phyloP scores from a whole-genome alignment of 2,329 filamentous ascomycete genomes.

The Keithomyces neogunnii region DNA sequence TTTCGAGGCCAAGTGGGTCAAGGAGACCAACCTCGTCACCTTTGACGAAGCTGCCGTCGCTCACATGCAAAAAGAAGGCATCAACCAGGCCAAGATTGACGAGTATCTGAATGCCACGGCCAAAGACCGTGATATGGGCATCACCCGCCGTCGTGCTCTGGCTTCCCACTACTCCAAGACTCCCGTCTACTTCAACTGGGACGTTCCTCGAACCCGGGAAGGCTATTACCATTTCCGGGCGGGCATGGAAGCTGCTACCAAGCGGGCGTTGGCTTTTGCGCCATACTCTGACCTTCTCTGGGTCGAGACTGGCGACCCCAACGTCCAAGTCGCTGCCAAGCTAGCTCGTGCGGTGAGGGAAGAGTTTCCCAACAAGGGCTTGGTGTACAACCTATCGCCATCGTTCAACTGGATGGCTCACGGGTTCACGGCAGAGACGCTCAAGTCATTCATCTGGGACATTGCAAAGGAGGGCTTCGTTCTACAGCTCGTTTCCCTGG shows the following conservation, averaged over 20 bases:
- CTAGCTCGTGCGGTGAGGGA: slow-evolving; percentile 71
- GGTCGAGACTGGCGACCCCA: slow-evolving; percentile 92
- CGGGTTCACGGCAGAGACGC: slow-evolving; percentile 73
- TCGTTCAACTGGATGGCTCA: slow-evolving; percentile 99
- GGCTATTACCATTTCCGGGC: slow-evolving; percentile 88
- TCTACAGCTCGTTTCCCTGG: slow-evolving; percentile 58
- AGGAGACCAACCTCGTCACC: slow-evolving; percentile 72
- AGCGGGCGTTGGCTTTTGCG: slow-evolving; percentile 84
- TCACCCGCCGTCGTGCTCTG: slow-evolving; percentile 66
- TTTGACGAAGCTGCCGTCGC: slow-evolving; percentile 85
- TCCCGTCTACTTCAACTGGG: slow-evolving; percentile 78
- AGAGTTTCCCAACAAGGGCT: slow-evolving; percentile 66
- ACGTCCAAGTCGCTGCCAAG: slow-evolving; percentile 63
- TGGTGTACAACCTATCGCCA: slow-evolving; percentile 94
- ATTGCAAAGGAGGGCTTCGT: slow-evolving; percentile 80
- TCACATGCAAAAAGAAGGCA: slow-evolving; percentile 61
- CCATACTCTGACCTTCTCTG: slow-evolving; percentile 92
- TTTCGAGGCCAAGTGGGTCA: slow-evolving; percentile 84
- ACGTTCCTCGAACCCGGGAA: slow-evolving; percentile 85
- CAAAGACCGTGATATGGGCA: slow-evolving; percentile 63
- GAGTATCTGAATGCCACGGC: slow-evolving; percentile 56
- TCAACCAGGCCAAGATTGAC: slow-evolving; percentile 54
- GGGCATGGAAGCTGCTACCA: slow-evolving; percentile 79
- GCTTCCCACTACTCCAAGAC: slow-evolving; percentile 58
- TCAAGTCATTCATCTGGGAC: slow-evolving; percentile 95